Evolutionary conservation across 345 rosid species (phyloP), one percentile per base, ranked within the genome.

Genomic region (Cochlearia excelsa): DNA sequence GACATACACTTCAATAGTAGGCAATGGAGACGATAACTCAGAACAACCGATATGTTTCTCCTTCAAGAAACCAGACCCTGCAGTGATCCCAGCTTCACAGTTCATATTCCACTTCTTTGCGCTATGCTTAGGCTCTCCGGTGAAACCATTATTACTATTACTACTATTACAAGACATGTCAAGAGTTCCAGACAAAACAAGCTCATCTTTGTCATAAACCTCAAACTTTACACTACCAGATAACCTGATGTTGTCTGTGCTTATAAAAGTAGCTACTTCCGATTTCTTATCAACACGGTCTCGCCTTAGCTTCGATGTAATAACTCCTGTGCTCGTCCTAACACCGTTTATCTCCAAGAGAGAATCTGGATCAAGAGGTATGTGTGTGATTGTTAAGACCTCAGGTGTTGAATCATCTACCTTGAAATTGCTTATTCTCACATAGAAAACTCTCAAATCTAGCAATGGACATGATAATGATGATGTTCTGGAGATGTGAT

Each of bases 371-470:
- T 82, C 76, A 29, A 85, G 65, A 47, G 94, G 99, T 33, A 83
- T 74, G 60, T 92, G 97, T 54, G 73, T 83, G 74, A 92, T 74
- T 30, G 87, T 83, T 44, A 92, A 89, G 35, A 66, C 77, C 51
- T 89, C 89, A 0, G 97, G 94, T 39, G 89, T 84, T 0, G 76
- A 79, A 70, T 68, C 77, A 72, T 85, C 85, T 7, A 81, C 89
- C 72, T 65, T 78, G 68, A 83, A 79, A 53, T 86, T 86, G 69
- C 87, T 82, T 56, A 93, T 70, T 71, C 95, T 82, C 11, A 86
- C 88, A 70, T 89, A 89, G 69, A 93, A 89, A 58, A 93, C 97
- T 75, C 91, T 89, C 73, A 89, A 71, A 76, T 93, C 95, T 31
- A 92, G 78, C 82, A 91, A 80, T 2, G 84, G 65, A 2, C 67